These are phyloP conservation scores for Trichoderma parareesei DNA, from an alignment of 495 filamentous ascomycete species.

Conservation along the genomic window DNA sequence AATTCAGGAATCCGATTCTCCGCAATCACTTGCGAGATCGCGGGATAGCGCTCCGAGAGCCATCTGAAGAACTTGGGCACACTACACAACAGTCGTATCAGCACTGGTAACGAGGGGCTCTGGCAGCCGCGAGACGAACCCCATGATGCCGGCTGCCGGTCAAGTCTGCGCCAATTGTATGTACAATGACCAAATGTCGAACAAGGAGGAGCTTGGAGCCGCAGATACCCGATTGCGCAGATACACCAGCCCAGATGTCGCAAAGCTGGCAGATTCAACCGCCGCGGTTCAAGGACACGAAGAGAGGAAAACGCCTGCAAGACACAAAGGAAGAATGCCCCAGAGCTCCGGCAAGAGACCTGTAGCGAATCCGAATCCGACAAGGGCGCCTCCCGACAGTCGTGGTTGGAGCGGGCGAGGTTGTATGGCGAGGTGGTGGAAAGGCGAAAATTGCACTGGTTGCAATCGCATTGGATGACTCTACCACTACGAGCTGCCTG, in stretches of 20 bases:
- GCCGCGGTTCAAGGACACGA: background rate
- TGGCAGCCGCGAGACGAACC: conserved; percentile 9
- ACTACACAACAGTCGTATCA: conserved; percentile 48
- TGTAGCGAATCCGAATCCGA: background rate
- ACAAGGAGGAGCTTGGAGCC: background rate
- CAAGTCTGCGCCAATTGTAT: background rate
- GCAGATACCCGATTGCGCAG: background rate
- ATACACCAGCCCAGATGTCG: conserved; percentile 1
- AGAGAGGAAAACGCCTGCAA: background rate
- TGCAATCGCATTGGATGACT: background rate
- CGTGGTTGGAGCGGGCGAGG: background rate
- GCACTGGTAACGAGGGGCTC: conserved; percentile 10
- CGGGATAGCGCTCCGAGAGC: conserved; percentile 97
- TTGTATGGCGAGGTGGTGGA: conserved; percentile 3
- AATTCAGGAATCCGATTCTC: conserved; percentile 99
- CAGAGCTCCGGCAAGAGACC: background rate
- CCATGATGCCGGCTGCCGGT: conserved; percentile 11
- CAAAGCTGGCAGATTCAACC: conserved; percentile 4
- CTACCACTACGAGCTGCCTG: background rate
- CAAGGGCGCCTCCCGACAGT: background rate
- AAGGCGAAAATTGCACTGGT: background rate
- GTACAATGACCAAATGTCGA: background rate
- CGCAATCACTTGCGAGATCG: conserved; percentile 96
- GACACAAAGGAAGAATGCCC: background rate
- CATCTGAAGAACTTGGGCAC: conserved; percentile 91